phyloP scores from a whole-genome alignment of 345 rosid species.

The Turritis glabra region DNA sequence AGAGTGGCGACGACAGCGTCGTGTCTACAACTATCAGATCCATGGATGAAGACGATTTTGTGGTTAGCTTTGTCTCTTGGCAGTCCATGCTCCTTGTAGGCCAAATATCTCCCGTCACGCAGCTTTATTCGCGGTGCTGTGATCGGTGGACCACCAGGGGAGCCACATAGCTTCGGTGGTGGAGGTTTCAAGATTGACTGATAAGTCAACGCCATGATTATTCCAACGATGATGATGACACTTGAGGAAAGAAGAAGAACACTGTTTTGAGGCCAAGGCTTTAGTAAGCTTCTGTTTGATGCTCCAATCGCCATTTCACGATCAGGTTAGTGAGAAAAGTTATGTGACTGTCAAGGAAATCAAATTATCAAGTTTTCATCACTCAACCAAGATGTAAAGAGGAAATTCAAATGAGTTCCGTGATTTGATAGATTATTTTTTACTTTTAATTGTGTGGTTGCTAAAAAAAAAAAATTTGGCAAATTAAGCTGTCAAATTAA shows the following conservation, averaged over 20 bases:
- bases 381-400: not conserved
- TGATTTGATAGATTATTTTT: too few species aligned
- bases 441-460: not conserved
- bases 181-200: constrained; percentile 47
- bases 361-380: not conserved
- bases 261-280: not conserved
- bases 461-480: not conserved
- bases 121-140: constrained; percentile 55
- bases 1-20: constrained; percentile 34
- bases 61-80: constrained; percentile 47
- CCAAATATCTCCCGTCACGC: constrained; percentile 57
- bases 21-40: constrained; percentile 47
- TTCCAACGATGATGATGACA: constrained; percentile 32
- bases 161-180: constrained; percentile 45
- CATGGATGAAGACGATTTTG: constrained; percentile 53
- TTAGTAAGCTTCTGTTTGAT: not conserved
- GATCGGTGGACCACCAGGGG: constrained; percentile 45
- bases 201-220: constrained; percentile 39
- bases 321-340: too few species aligned
- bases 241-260: not conserved
- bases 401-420: not conserved
- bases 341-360: not conserved
- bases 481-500: not conserved
- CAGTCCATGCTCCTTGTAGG: constrained; percentile 57
- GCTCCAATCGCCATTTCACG: not conserved